A percentile compares a stretch with the other conserved stretches of the same genome.
Evolutionary conservation across 2,329 filamentous ascomycete species (phyloP).

Genomic region (Colletotrichum tabaci): DNA sequence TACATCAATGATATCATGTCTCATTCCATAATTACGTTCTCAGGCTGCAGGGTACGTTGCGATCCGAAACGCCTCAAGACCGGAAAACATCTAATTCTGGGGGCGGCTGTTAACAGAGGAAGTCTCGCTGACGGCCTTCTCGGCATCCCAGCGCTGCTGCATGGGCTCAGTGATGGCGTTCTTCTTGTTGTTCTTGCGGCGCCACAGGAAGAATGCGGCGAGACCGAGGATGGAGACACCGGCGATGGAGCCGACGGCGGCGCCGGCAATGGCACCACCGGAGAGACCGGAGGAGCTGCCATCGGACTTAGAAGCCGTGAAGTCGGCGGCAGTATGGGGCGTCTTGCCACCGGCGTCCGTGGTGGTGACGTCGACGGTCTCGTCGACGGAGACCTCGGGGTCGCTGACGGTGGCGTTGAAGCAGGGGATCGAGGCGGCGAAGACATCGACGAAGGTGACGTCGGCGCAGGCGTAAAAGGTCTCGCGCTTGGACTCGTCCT

Average conservation of each 20-base stretch:
- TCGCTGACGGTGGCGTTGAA: constrained; percentile 59
- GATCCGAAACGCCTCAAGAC: neutral
- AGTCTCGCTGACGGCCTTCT: constrained; percentile 42
- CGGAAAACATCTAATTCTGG: neutral
- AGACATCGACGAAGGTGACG: constrained; percentile 59
- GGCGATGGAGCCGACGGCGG: constrained; percentile 78
- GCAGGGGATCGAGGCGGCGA: constrained; percentile 55
- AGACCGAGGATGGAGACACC: constrained; percentile 74
- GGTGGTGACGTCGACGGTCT: constrained; percentile 41
- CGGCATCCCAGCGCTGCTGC: constrained; percentile 44
- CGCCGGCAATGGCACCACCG: constrained; percentile 81
- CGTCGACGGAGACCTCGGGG: constrained; percentile 45
- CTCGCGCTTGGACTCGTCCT: constrained; percentile 57
- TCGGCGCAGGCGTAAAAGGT: constrained; percentile 67
- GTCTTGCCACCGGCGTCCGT: constrained; percentile 34
- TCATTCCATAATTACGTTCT: neutral
- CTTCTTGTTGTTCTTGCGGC: constrained; percentile 49
- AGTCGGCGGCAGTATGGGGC: constrained; percentile 45
- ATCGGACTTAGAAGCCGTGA: constrained; percentile 46
- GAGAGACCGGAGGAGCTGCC: constrained; percentile 61
- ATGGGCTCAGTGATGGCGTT: constrained; percentile 34
- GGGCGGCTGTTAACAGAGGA: constrained; percentile 29
- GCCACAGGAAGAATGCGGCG: constrained; percentile 70
- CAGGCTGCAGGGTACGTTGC: neutral
- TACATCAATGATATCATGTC: constrained; percentile 13